Conservation (phyloP, 2,329 filamentous ascomycete species). For the Colletotrichum neosansevieriae region DNA sequence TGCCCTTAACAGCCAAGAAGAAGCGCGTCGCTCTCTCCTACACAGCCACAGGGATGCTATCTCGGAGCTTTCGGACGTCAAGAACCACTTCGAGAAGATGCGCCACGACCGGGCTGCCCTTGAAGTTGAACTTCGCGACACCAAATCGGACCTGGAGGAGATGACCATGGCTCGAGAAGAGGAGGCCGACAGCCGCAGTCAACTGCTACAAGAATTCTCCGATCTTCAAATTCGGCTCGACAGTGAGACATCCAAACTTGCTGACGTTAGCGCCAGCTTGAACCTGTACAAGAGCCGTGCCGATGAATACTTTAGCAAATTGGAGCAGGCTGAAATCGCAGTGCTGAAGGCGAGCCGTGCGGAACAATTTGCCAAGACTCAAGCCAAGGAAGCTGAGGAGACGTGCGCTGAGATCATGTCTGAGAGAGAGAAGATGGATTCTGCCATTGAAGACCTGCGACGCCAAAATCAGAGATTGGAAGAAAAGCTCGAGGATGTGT, state of each 20-base stretch:
- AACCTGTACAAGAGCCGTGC: slow-evolving; percentile 91
- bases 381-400: slow-evolving; percentile 91
- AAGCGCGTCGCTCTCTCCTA: slow-evolving; percentile 83
- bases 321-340: slow-evolving; percentile 96
- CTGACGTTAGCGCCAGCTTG: slow-evolving; percentile 86
- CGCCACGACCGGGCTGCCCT: slow-evolving; percentile 83
- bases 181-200: slow-evolving; percentile 86
- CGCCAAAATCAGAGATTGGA: slow-evolving; percentile 90
- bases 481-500: slow-evolving; percentile 90
- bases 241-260: slow-evolving; percentile 85
- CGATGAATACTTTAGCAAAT: slow-evolving; percentile 96
- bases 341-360: slow-evolving; percentile 92
- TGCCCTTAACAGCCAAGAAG: slow-evolving; percentile 91
- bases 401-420: slow-evolving; percentile 91
- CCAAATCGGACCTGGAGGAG: slow-evolving; percentile 85
- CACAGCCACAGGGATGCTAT: slow-evolving; percentile 89
- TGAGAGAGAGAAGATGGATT: slow-evolving; percentile 91
- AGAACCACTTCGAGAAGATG: slow-evolving; percentile 86
- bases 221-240: slow-evolving; percentile 95
- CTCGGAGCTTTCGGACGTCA: slow-evolving; percentile 86
- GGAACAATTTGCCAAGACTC: slow-evolving; percentile 92
- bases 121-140: slow-evolving; percentile 89
- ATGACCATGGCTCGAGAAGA: slow-evolving; percentile 83
- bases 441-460: slow-evolving; percentile 88
- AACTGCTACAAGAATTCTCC: slow-evolving; percentile 91